Percentiles rank a stretch among this genome's conserved stretches.
Conservation (phyloP, 1,284 basidiomycete species). For the Phaffia rhodozyma region DNA sequence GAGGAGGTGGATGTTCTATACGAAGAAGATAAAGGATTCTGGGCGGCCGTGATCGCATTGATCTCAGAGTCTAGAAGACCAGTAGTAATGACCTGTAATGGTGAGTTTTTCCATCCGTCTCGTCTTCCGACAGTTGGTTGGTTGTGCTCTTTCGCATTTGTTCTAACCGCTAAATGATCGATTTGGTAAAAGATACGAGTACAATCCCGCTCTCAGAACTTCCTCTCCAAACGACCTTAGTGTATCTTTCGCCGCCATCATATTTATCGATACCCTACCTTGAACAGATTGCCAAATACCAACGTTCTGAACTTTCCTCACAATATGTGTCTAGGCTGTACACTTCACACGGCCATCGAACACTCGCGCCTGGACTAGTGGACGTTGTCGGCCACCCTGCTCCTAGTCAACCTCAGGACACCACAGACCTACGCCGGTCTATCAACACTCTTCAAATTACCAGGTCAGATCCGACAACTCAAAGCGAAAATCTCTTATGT, state of each 20-base stretch:
- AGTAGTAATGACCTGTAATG: slow-evolving; percentile 84
- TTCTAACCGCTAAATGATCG: slow-evolving; percentile 19
- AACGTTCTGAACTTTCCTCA: slow-evolving; percentile 23
- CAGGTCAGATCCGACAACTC: slow-evolving; percentile 18
- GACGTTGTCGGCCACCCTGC: slow-evolving; percentile 36
- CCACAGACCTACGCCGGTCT: slow-evolving; percentile 48
- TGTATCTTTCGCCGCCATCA: slow-evolving; percentile 51
- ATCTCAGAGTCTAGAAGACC: slow-evolving; percentile 72
- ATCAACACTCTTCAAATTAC: slow-evolving; percentile 48
- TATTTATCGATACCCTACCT: slow-evolving; percentile 59
- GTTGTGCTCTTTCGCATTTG: neutral
- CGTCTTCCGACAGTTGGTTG: neutral
- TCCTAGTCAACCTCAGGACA: slow-evolving; percentile 33
- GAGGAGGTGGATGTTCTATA: slow-evolving; percentile 94
- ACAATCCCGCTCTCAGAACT: slow-evolving; percentile 58
- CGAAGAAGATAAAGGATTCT: slow-evolving; percentile 81
- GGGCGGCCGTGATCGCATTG: slow-evolving; percentile 67
- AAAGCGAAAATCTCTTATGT: neutral
- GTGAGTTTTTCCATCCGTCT: slow-evolving; percentile 40
- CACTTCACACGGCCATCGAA: slow-evolving; percentile 10
- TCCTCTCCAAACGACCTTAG: slow-evolving; percentile 61
- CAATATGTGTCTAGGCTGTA: slow-evolving; percentile 20
- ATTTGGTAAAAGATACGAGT: slow-evolving; percentile 47
- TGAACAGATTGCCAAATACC: slow-evolving; percentile 43
- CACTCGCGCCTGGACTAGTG: slow-evolving; percentile 23